These are phyloP conservation scores for Dalbergia cochinchinensis DNA, from an alignment of 306 rosid species.

Conservation along the genomic window DNA sequence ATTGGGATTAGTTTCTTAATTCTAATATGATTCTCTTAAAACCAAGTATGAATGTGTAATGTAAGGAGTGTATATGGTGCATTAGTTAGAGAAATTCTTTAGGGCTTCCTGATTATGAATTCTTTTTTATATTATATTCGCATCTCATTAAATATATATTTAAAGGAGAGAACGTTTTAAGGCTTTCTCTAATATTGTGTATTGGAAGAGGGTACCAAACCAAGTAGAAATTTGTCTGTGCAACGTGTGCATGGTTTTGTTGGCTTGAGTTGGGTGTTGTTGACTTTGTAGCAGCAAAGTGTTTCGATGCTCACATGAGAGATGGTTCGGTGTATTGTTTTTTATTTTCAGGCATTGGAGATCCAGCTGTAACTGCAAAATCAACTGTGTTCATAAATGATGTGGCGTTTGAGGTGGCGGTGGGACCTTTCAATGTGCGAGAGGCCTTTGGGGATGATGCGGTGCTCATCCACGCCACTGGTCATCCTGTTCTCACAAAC, in stretches of 20 bases:
- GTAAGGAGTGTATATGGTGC: too few relatives aligned
- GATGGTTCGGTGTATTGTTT: conserved; percentile 31
- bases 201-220: too few relatives aligned
- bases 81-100: too few relatives aligned
- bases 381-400: conserved; percentile 89
- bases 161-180: too few relatives aligned
- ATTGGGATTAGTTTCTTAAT: too few relatives aligned
- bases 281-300: background rate
- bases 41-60: too few relatives aligned
- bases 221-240: background rate
- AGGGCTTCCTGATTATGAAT: too few relatives aligned
- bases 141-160: too few relatives aligned
- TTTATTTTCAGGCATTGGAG: conserved; percentile 56
- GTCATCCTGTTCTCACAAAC: conserved; percentile 86
- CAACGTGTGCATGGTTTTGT: conserved; percentile 84
- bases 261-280: conserved; percentile 26
- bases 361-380: conserved; percentile 51
- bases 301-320: conserved; percentile 25
- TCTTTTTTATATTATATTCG: too few relatives aligned
- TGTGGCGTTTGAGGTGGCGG: conserved; percentile 78
- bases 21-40: too few relatives aligned
- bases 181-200: too few relatives aligned
- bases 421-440: conserved; percentile 79
- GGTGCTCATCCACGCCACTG: conserved; percentile 77
- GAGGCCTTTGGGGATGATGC: conserved; percentile 89